phyloP scores from a whole-genome alignment of 768 basidiomycete genomes.

The Lenzites betulinus region DNA sequence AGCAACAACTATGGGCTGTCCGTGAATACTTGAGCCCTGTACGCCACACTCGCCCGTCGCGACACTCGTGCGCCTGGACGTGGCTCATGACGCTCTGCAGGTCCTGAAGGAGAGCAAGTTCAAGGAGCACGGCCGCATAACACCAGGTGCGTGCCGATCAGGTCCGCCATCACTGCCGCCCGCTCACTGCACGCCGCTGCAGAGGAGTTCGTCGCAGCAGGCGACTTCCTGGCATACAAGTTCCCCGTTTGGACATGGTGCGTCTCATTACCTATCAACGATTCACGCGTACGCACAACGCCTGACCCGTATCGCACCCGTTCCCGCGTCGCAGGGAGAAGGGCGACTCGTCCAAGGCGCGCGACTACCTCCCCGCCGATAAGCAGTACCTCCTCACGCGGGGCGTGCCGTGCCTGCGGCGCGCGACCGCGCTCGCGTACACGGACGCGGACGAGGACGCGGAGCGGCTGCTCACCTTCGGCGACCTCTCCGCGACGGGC shows the following conservation, averaged over 20 bases:
- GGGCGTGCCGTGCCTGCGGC: conserved; percentile 94
- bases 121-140: conserved; percentile 97
- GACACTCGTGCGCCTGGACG: conserved; percentile 32
- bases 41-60: conserved; percentile 35
- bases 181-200: conserved; percentile 19
- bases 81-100: conserved; percentile 44
- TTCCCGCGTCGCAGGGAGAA: conserved; percentile 67
- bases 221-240: conserved; percentile 97
- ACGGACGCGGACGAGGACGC: conserved; percentile 97
- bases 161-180: not conserved
- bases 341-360: conserved; percentile 80
- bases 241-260: conserved; percentile 98
- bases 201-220: conserved; percentile 99
- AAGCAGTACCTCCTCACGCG: conserved; percentile 97
- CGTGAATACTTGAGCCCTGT: conserved; percentile 94
- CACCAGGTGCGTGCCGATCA: conserved; percentile 64
- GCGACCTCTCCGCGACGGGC: conserved; percentile 55
- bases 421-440: conserved; percentile 90
- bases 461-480: conserved; percentile 87
- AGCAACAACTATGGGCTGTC: conserved; percentile 94
- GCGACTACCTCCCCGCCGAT: conserved; percentile 92
- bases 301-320: not conserved
- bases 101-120: conserved; percentile 98
- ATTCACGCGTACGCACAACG: not conserved
- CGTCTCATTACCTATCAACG: conserved; percentile 29